Conservation (phyloP, 2,329 filamentous ascomycete species). For the Thelonectria blattea region DNA sequence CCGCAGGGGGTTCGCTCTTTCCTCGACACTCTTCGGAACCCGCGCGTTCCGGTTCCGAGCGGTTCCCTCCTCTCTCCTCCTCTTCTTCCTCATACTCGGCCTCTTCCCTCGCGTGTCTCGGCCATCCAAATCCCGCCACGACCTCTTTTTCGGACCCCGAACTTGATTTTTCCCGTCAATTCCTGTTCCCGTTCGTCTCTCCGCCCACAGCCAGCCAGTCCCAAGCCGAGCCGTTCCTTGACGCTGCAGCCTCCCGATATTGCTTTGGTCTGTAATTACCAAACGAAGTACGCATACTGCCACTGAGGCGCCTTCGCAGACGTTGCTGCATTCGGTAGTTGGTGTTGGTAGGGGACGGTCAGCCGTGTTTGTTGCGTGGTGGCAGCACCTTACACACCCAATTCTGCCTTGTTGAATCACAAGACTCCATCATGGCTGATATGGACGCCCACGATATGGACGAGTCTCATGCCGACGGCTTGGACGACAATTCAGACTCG, state of each 20-base stretch:
- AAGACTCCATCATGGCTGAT: constrained; percentile 25
- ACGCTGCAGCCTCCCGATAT: not conserved
- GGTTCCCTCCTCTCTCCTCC: not conserved
- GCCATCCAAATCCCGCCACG: constrained; percentile 4
- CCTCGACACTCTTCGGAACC: constrained; percentile 22
- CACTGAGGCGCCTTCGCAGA: not conserved
- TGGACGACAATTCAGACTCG: constrained; percentile 33
- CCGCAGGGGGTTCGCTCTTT: not conserved
- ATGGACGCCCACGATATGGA: constrained; percentile 23
- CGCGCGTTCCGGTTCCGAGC: constrained; percentile 29
- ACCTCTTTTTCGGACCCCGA: constrained; percentile 24
- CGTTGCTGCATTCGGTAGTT: constrained; percentile 8
- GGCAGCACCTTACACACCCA: not conserved
- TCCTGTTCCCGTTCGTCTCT: constrained; percentile 14
- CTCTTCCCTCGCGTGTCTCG: too few species aligned
- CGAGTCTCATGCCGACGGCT: constrained; percentile 24
- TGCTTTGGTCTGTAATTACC: too few species aligned
- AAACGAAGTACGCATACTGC: too few species aligned
- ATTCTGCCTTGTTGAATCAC: too few species aligned
- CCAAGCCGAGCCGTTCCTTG: constrained; percentile 9
- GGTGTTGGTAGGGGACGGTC: too few species aligned
- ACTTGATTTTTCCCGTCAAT: constrained; percentile 12
- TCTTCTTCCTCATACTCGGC: not conserved
- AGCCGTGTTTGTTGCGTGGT: not conserved
- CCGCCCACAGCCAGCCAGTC: constrained; percentile 6